phyloP scores from a whole-genome alignment of 352 stramenopile genomes.

The Blastocystis sp. region DNA sequence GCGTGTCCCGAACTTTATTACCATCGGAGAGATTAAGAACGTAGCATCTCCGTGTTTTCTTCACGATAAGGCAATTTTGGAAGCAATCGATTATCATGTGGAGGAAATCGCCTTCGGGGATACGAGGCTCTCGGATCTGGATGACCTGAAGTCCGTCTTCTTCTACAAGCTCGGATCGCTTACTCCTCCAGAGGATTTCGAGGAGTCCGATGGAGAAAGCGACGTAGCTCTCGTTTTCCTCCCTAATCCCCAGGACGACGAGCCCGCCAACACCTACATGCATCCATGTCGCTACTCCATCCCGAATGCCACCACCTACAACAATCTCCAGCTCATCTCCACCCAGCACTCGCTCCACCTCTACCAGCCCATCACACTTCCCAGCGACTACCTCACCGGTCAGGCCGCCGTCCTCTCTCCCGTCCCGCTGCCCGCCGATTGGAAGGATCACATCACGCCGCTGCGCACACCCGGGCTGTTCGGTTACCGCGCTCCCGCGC shows the following conservation, averaged over 20 bases:
- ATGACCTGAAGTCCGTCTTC: conserved; percentile 44
- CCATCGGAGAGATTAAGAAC: conserved; percentile 26
- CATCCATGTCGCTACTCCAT: conserved; percentile 48
- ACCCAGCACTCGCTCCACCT: conserved; percentile 57
- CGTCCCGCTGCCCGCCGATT: conserved; percentile 7
- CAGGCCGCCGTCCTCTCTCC: not conserved
- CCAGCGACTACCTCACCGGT: conserved; percentile 43
- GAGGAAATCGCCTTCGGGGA: not conserved
- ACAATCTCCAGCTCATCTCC: conserved; percentile 31
- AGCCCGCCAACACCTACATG: conserved; percentile 14
- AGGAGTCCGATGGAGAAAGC: not conserved
- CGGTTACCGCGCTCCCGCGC: not conserved
- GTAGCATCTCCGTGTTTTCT: not conserved
- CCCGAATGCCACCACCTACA: not conserved
- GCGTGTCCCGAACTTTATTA: conserved; percentile 27
- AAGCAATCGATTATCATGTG: not conserved
- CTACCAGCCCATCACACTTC: conserved; percentile 51
- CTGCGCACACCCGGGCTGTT: conserved; percentile 11
- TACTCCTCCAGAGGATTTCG: not conserved
- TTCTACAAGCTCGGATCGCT: conserved; percentile 54
- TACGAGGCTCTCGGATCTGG: not conserved
- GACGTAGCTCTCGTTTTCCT: not conserved
- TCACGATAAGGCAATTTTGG: not conserved
- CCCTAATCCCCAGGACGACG: not conserved
- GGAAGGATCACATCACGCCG: conserved; percentile 16